Base-by-base conservation (phyloP, 208 protist genomes). In the Leishmania major region DNA sequence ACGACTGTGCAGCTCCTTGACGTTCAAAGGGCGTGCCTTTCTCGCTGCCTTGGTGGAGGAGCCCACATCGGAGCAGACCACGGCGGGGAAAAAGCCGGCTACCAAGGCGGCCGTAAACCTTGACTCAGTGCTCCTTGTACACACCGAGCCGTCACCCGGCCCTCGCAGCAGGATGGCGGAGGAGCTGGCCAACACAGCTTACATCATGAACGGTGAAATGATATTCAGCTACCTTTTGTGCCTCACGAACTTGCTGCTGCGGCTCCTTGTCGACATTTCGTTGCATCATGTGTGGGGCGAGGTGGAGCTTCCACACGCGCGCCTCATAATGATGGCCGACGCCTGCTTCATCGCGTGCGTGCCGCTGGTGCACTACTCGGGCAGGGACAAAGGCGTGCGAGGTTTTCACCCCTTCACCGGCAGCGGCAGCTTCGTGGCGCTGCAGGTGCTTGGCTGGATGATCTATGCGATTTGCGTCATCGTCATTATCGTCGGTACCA, bases 391-490 rank as follows among this genome's bases (percentile, higher is more conserved):
- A 70, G 94, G 91, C 51, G 89, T 96, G 62, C 78, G 70, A 7
- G 75, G 93, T 10, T 91, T 94, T 60, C 69, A 84, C 55, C 94
- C 90, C 25, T 96, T 96, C 85, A 75, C 79, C 40, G 91, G 92
- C 37, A 92, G 83, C 71, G 87, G 90, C 53, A 88, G 77, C 35
- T 96, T 93, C 74, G 85, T 95, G 3, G 94, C 92, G 3, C 72
- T 96, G 77, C 92, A 97, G 81, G 86, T 90, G 73, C 79, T 96
- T 15, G 93, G 92, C 43, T 97, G 94, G 93, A 87, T 83, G 72
- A 25, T 90, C 15, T 95, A 96, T 84, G 84, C 91, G 6, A 73
- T 87, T 13, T 90, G 88, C 70, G 49, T 89, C 25, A 80, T 96
- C 6, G 45, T 89, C 25, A 51, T 87, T 1, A 59, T 92, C 59